A percentile compares a stretch with the other conserved stretches of the same genome.
phyloP scores from a whole-genome alignment of 768 basidiomycete genomes.

The Pleurotus cornucopiae region DNA sequence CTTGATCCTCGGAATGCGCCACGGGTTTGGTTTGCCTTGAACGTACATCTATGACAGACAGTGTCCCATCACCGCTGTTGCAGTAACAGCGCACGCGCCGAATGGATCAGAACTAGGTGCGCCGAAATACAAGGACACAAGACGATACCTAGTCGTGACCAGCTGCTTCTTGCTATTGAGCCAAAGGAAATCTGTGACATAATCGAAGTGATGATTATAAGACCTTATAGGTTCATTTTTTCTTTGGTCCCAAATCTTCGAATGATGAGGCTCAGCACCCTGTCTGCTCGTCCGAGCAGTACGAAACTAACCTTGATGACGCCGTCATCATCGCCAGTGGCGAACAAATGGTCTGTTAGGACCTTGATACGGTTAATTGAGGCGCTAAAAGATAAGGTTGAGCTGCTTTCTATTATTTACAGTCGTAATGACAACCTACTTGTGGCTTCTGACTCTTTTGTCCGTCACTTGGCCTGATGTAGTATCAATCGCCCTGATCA shows the following conservation, averaged over 20 bases:
- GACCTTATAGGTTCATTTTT: conserved; percentile 56
- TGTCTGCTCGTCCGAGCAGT: conserved; percentile 1
- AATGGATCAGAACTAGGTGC: no score
- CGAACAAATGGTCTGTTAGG: conserved; percentile 65
- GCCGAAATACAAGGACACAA: no score
- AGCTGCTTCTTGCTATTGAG: conserved; percentile 79
- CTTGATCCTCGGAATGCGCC: conserved; percentile 91
- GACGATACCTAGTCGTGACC: conserved; percentile 74
- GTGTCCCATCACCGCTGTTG: conserved; percentile 83
- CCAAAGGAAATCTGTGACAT: conserved; percentile 90
- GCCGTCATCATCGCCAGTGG: conserved; percentile 92
- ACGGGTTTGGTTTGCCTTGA: conserved; percentile 74
- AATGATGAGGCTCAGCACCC: neutral
- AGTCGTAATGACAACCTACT: conserved; percentile 42
- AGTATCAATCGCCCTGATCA: conserved; percentile 49
- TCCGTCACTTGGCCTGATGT: conserved; percentile 45
- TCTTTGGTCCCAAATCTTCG: conserved; percentile 87
- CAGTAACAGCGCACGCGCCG: no score
- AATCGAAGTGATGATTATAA: conserved; percentile 90
- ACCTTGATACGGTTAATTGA: conserved; percentile 84
- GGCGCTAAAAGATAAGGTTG: conserved; percentile 38
- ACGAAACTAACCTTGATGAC: conserved; percentile 68
- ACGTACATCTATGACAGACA: conserved; percentile 89
- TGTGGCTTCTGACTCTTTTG: conserved; percentile 54
- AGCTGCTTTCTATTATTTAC: neutral